Percentiles rank a stretch among this genome's conserved stretches.
Evolutionary conservation across 2,329 filamentous ascomycete genomes (phyloP).

Genomic region (Bipolaris cookei): DNA sequence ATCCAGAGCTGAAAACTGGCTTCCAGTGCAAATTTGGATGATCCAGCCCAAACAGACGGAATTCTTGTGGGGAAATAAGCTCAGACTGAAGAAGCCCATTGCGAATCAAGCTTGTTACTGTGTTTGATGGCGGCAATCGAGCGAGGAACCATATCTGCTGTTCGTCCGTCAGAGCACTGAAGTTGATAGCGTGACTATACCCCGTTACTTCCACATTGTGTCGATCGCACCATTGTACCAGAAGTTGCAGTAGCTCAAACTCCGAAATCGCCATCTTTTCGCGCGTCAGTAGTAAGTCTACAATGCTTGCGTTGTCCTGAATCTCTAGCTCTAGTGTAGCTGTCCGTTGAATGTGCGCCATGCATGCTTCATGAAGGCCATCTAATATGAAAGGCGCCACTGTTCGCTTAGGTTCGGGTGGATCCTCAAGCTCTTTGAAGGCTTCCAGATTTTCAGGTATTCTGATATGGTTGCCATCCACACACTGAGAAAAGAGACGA

Average conservation of each 20-base stretch:
- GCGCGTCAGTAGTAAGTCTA: conserved; percentile 44
- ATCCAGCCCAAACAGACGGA: conserved; percentile 43
- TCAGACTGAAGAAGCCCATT: conserved; percentile 50
- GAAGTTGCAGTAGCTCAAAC: conserved; percentile 48
- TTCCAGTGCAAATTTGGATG: conserved; percentile 50
- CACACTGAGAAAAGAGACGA: conserved; percentile 51
- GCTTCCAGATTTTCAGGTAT: conserved; percentile 45
- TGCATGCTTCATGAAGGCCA: conserved; percentile 43
- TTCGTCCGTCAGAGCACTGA: conserved; percentile 34
- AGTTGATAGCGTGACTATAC: conserved; percentile 24
- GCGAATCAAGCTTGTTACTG: conserved; percentile 38
- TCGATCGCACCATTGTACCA: conserved; percentile 45
- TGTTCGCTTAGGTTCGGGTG: conserved; percentile 29
- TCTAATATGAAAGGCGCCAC: conserved; percentile 48
- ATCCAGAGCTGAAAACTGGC: conserved; percentile 42
- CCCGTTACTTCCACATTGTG: conserved; percentile 35
- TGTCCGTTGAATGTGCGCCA: conserved; percentile 18
- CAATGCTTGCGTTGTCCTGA: conserved; percentile 29
- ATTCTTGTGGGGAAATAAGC: conserved; percentile 40
- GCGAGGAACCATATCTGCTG: conserved; percentile 49
- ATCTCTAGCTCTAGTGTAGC: conserved; percentile 12
- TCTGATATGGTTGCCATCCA: conserved; percentile 52
- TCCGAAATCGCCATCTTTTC: conserved; percentile 49
- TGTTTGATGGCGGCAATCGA: conserved; percentile 38
- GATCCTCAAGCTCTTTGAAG: conserved; percentile 17